Evolutionary conservation across 331 rosid genomes (phyloP).

Genomic region (Pyracantha coccinea): DNA sequence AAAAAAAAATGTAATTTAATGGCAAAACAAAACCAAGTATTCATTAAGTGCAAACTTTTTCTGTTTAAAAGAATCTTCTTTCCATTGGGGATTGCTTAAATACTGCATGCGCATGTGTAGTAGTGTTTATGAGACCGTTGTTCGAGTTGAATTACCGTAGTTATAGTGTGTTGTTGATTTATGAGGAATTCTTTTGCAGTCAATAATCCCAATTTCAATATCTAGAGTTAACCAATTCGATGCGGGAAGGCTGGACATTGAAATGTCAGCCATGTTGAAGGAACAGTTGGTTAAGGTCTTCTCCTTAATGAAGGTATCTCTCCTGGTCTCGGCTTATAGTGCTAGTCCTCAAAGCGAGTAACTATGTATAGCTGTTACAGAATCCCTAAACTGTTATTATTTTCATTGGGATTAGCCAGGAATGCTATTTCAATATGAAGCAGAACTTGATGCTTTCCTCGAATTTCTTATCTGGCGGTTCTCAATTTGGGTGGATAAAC

Average conservation of each 20-base stretch:
- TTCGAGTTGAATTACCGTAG: neutral
- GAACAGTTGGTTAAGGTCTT: constrained; percentile 94
- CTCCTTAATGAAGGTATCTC: constrained; percentile 81
- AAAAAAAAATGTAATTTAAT: neutral
- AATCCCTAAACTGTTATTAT: constrained; percentile 29
- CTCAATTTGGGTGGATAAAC: constrained; percentile 98
- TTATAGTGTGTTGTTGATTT: neutral
- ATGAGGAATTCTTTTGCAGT: constrained; percentile 25
- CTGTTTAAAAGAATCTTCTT: neutral
- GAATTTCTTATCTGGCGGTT: constrained; percentile 99
- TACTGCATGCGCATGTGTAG: neutral
- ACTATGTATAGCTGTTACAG: neutral
- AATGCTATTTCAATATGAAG: constrained; percentile 98
- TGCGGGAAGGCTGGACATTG: constrained; percentile 87
- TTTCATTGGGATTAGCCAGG: constrained; percentile 93
- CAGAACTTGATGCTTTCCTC: constrained; percentile 97
- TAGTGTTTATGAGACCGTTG: neutral
- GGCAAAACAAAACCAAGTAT: neutral
- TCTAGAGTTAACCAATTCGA: constrained; percentile 98
- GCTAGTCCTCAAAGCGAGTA: neutral
- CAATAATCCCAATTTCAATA: constrained; percentile 65
- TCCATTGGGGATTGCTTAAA: neutral
- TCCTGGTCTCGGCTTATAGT: neutral
- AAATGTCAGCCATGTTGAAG: constrained; percentile 98
- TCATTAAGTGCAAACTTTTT: neutral